These are phyloP conservation scores for Tolypocladium tropicale DNA, from an alignment of 2,329 filamentous ascomycete species.

Conservation along the genomic window DNA sequence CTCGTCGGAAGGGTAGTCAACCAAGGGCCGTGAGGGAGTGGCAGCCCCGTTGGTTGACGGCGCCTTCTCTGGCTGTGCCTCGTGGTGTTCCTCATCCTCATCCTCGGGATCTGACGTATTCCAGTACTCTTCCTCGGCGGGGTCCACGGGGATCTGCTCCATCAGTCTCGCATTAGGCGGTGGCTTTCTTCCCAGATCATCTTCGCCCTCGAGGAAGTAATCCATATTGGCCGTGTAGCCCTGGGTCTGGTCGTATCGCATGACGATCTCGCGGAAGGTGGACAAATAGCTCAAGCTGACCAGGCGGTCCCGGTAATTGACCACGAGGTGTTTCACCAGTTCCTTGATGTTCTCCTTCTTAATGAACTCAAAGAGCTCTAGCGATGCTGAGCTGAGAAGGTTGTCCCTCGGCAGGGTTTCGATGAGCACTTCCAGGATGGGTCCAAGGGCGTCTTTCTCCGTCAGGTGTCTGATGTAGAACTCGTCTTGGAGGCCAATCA, in stretches of 20 bases:
- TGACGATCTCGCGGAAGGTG: constrained; percentile 68
- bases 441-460: constrained; percentile 70
- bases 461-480: constrained; percentile 83
- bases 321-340: constrained; percentile 73
- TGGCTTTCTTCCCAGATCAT: constrained; percentile 37
- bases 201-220: constrained; percentile 63
- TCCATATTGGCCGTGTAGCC: constrained; percentile 57
- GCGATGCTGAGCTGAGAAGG: constrained; percentile 81
- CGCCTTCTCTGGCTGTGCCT: constrained; percentile 17
- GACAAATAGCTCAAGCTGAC: constrained; percentile 70
- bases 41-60: constrained; percentile 48
- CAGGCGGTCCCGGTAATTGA: constrained; percentile 71
- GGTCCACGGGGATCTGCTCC: constrained; percentile 64
- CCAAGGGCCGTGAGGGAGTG: constrained; percentile 60
- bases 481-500: constrained; percentile 78
- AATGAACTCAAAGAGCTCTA: constrained; percentile 90
- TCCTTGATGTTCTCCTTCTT: constrained; percentile 73
- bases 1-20: constrained; percentile 90
- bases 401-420: constrained; percentile 88
- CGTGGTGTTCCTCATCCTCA: constrained; percentile 39
- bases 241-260: constrained; percentile 69
- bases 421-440: constrained; percentile 74
- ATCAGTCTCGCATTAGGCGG: constrained; percentile 47
- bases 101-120: constrained; percentile 83
- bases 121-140: constrained; percentile 88